Conservation (phyloP, 148 eudicot genomes). For the Amaranthus palmeri region DNA sequence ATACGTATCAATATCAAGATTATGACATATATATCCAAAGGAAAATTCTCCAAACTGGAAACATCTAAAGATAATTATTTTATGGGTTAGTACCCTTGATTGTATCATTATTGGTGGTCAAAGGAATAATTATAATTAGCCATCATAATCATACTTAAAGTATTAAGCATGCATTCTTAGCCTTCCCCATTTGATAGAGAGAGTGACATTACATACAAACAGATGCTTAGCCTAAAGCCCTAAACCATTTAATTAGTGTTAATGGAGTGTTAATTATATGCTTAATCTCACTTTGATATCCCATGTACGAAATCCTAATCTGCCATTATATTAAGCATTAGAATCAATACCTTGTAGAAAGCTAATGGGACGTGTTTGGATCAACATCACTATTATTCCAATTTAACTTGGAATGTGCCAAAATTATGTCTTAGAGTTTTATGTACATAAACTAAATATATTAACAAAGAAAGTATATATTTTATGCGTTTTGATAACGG, state of each 20-base stretch:
- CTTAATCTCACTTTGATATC: constrained; percentile 9
- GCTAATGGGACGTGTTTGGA: constrained; percentile 19
- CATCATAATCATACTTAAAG: neutral
- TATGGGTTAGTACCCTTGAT: neutral
- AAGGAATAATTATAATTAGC: constrained; percentile 17
- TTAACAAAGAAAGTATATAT: too few species aligned
- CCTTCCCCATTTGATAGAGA: constrained; percentile 10
- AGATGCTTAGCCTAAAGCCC: constrained; percentile 24
- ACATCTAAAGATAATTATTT: constrained; percentile 17
- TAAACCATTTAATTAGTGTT: constrained; percentile 19
- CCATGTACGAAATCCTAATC: constrained; percentile 20
- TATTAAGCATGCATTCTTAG: constrained; percentile 2
- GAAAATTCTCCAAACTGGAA: constrained; percentile 4
- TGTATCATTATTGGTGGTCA: constrained; percentile 21
- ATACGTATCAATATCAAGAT: too few species aligned
- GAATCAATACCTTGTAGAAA: constrained; percentile 24
- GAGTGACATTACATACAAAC: constrained; percentile 3
- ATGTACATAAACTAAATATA: constrained; percentile 7
- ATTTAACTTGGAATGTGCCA: neutral
- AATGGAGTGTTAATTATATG: constrained; percentile 13
- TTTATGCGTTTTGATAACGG: neutral
- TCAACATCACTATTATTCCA: neutral
- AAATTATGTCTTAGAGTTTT: neutral
- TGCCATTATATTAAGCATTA: constrained; percentile 16
- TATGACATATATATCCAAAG: neutral